Evolutionary conservation across 2,329 filamentous ascomycete species (phyloP).

Genomic region (Penicillium sp.): DNA sequence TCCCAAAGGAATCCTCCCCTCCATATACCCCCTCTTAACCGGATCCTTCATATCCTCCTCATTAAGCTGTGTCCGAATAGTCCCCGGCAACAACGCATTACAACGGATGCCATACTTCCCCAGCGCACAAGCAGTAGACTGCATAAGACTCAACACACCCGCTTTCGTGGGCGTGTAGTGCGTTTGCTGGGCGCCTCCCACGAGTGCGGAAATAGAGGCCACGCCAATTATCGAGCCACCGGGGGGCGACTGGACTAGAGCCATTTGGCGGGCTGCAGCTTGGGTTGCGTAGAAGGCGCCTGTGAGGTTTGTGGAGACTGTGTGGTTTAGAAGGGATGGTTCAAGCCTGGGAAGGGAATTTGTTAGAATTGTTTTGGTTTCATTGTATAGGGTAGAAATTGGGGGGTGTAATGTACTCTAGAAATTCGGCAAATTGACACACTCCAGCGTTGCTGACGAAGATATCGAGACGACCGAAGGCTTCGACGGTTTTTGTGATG

Average conservation of each 20-base stretch:
- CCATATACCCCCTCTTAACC: conserved; percentile 71
- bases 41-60: conserved; percentile 74
- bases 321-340: conserved; percentile 65
- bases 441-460: conserved; percentile 88
- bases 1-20: conserved; percentile 73
- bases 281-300: conserved; percentile 87
- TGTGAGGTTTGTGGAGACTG: conserved; percentile 74
- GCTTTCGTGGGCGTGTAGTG: conserved; percentile 91
- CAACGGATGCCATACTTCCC: conserved; percentile 73
- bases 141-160: conserved; percentile 74
- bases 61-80: conserved; percentile 78
- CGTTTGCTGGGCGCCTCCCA: conserved; percentile 70
- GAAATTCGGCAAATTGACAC: conserved; percentile 82
- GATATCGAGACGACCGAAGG: conserved; percentile 59
- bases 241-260: conserved; percentile 61
- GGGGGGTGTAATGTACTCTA: conserved; percentile 58
- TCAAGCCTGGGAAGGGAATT: conserved; percentile 53
- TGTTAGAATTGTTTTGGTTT: not conserved
- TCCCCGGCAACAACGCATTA: conserved; percentile 79
- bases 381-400: not conserved
- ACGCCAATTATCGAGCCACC: conserved; percentile 69
- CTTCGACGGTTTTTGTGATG: conserved; percentile 61
- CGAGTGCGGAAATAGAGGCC: conserved; percentile 41
- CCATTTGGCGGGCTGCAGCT: conserved; percentile 81
- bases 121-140: conserved; percentile 74